A percentile compares a stretch with the other conserved stretches of the same genome.
These are phyloP conservation scores for Fusarium temperatum DNA, from an alignment of 2,329 filamentous ascomycete genomes.

Conservation along the genomic window DNA sequence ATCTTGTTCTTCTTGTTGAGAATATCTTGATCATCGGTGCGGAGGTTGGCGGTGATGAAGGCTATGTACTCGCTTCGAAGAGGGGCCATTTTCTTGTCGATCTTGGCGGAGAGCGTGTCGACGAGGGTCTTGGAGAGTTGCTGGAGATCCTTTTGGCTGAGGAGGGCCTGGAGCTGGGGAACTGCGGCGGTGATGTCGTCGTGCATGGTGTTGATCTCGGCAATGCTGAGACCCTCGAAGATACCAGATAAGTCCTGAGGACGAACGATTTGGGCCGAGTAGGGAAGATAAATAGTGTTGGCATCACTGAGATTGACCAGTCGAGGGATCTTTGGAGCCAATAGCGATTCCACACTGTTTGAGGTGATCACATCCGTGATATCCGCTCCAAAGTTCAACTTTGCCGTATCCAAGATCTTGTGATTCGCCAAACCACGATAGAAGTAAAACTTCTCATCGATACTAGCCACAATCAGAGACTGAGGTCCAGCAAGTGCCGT, in stretches of 20 bases:
- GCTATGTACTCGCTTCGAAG: background rate
- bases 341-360: background rate
- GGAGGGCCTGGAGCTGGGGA: slow-evolving; percentile 2
- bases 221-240: background rate
- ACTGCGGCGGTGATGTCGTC: slow-evolving; percentile 5
- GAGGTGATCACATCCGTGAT: background rate
- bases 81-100: background rate
- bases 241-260: background rate
- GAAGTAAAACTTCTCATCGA: background rate
- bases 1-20: slow-evolving; percentile 8
- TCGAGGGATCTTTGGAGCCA: background rate
- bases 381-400: slow-evolving; percentile 3
- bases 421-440: background rate
- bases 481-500: slow-evolving; percentile 14
- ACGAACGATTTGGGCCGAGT: background rate
- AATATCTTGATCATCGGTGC: background rate
- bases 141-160: background rate
- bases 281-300: background rate
- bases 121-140: background rate
- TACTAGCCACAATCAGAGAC: background rate
- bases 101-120: slow-evolving; percentile 1
- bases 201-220: background rate
- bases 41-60: background rate
- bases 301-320: background rate
- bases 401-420: background rate